phyloP scores from a whole-genome alignment of 192 early-diverging fungal species.

The Coemansia javaensis region DNA sequence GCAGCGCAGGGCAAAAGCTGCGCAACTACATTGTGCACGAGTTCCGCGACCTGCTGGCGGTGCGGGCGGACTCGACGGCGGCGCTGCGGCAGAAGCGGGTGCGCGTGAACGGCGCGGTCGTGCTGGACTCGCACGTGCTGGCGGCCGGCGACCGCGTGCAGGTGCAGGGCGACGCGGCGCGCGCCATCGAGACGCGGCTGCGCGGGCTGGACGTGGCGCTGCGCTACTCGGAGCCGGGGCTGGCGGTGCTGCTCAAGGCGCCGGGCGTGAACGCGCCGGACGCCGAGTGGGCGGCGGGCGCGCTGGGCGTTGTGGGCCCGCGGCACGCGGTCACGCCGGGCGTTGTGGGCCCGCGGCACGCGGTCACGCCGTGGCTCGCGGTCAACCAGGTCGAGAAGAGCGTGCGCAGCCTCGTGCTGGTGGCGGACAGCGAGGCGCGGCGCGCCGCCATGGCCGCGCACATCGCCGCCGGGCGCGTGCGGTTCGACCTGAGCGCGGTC shows the following conservation, averaged over 20 bases:
- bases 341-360: no score
- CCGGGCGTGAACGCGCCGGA: constrained; percentile 40
- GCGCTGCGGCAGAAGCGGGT: constrained; percentile 46
- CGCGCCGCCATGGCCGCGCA: not conserved
- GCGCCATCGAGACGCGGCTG: constrained; percentile 43
- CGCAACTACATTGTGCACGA: constrained; percentile 25
- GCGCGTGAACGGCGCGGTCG: constrained; percentile 51
- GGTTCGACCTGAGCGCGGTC: constrained; percentile 29
- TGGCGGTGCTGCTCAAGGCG: constrained; percentile 57
- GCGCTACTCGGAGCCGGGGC: constrained; percentile 50
- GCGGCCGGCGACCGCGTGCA: constrained; percentile 48
- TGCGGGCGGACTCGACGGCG: constrained; percentile 18
- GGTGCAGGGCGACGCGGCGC: constrained; percentile 40
- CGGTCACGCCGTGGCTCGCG: constrained; percentile 31
- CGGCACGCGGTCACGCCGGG: constrained; percentile 15
- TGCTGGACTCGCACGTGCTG: constrained; percentile 51
- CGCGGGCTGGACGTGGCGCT: constrained; percentile 48
- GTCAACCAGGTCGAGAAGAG: constrained; percentile 58
- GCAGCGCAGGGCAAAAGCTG: constrained; percentile 23
- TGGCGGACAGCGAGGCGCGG: constrained; percentile 17
- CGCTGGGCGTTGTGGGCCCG: no score
- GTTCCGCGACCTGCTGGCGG: constrained; percentile 22
- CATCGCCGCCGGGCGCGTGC: constrained; percentile 7
- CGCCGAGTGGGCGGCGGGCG: constrained; percentile 24
- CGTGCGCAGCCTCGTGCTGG: constrained; percentile 49